Evolutionary conservation across 2,329 filamentous ascomycete genomes (phyloP).

Genomic region (Hortaea werneckii): DNA sequence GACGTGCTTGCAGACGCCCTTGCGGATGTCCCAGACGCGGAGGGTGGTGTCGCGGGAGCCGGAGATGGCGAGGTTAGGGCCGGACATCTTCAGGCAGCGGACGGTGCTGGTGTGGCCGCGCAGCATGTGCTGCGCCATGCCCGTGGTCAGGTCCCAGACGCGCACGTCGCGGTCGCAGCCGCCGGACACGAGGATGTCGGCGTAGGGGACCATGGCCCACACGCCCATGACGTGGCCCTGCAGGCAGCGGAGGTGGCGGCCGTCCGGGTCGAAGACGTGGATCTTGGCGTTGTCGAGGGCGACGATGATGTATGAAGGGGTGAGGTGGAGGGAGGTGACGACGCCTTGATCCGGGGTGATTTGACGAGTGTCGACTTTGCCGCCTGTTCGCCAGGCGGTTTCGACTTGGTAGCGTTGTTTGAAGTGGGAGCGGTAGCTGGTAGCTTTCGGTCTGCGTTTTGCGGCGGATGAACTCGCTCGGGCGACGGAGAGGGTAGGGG

Average conservation of each 20-base stretch:
- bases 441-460: slow-evolving; percentile 49
- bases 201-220: slow-evolving; percentile 99
- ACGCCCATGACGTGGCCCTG: slow-evolving; percentile 98
- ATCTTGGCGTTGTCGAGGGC: slow-evolving; percentile 97
- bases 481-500: slow-evolving; percentile 13
- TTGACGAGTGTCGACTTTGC: slow-evolving; percentile 70
- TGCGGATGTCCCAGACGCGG: slow-evolving; percentile 86
- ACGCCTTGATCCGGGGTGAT: slow-evolving; percentile 96
- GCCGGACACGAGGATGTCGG: slow-evolving; percentile 86
- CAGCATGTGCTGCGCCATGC: slow-evolving; percentile 67
- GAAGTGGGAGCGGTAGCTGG: slow-evolving; percentile 92
- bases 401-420: slow-evolving; percentile 96
- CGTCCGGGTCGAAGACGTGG: slow-evolving; percentile 90
- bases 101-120: slow-evolving; percentile 96
- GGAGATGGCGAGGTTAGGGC: slow-evolving; percentile 86
- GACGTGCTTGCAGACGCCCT: slow-evolving; percentile 80
- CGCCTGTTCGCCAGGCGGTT: slow-evolving; percentile 89
- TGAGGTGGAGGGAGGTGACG: slow-evolving; percentile 89
- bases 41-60: slow-evolving; percentile 91
- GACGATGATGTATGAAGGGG: slow-evolving; percentile 92
- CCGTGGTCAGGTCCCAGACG: slow-evolving; percentile 91
- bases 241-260: slow-evolving; percentile 76
- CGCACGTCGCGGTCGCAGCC: slow-evolving; percentile 94
- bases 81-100: slow-evolving; percentile 94
- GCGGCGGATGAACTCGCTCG: slow-evolving; percentile 28